Percentiles rank a stretch among this genome's conserved stretches.
These are phyloP conservation scores for Venturia effusa DNA, from an alignment of 2,329 filamentous ascomycete species.

Conservation along the genomic window DNA sequence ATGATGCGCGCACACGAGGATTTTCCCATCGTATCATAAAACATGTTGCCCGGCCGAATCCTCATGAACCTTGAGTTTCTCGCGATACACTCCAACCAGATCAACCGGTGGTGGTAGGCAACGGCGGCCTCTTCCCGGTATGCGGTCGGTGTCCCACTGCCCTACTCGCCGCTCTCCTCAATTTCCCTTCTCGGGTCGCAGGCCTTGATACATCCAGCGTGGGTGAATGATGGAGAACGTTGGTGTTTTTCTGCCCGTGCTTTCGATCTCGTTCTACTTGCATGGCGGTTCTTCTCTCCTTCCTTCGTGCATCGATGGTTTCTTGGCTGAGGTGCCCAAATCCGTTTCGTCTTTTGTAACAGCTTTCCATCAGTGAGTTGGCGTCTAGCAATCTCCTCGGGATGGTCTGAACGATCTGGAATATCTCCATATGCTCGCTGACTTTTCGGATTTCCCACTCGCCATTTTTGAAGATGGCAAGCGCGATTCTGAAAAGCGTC, in stretches of 20 bases:
- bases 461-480: conserved; percentile 83
- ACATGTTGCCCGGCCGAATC: background rate
- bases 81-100: background rate
- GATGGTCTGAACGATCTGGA: conserved; percentile 82
- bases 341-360: conserved; percentile 68
- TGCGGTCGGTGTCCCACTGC: background rate
- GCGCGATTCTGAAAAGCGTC: conserved; percentile 81
- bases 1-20: background rate
- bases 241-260: background rate
- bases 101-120: background rate
- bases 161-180: conserved; percentile 11
- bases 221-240: background rate
- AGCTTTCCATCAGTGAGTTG: conserved; percentile 71
- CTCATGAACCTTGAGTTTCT: background rate
- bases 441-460: conserved; percentile 71
- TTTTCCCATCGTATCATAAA: background rate
- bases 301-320: conserved; percentile 64
- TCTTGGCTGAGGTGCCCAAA: conserved; percentile 75
- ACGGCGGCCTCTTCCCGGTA: background rate
- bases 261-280: conserved; percentile 7
- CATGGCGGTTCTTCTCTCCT: conserved; percentile 32
- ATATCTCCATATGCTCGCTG: conserved; percentile 85
- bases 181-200: background rate
- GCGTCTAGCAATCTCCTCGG: conserved; percentile 73
- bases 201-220: background rate